These are phyloP conservation scores for Xylaria longipes DNA, from an alignment of 495 filamentous ascomycete species.

Conservation along the genomic window DNA sequence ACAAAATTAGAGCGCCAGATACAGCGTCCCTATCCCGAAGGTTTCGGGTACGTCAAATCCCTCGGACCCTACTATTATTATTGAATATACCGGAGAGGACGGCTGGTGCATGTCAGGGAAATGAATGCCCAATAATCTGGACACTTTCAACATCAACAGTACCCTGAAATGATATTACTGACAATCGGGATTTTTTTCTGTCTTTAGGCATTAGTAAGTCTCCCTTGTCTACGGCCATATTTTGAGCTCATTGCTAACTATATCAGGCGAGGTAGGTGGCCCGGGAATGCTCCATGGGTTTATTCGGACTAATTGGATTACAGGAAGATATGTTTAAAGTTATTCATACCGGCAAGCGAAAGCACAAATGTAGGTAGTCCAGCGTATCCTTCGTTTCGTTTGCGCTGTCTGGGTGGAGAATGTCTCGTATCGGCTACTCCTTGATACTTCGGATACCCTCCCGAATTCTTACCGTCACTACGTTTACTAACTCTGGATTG, in stretches of 20 bases:
- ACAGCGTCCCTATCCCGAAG: constrained; percentile 91
- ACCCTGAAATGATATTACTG: not conserved
- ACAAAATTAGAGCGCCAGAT: constrained; percentile 74
- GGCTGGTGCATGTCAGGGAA: not conserved
- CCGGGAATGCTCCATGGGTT: not conserved
- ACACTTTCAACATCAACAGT: not conserved
- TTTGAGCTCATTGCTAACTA: constrained; percentile 3
- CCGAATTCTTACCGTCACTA: not conserved
- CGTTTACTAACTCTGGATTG: constrained; percentile 5
- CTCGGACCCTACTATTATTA: not conserved
- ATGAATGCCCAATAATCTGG: not conserved
- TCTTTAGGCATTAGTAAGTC: constrained; percentile 23
- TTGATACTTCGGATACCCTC: not conserved
- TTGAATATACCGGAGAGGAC: not conserved
- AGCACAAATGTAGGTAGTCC: constrained; percentile 41
- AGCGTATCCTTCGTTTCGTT: not conserved
- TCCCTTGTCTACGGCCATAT: not conserved
- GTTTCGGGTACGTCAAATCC: constrained; percentile 80
- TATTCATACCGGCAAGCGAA: constrained; percentile 77
- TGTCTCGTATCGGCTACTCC: not conserved
- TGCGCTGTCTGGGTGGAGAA: not conserved
- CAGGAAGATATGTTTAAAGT: constrained; percentile 99
- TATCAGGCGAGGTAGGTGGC: constrained; percentile 14
- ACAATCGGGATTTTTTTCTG: not conserved
- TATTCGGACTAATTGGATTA: not conserved